Base-by-base conservation (phyloP, 345 rosid species). In the Erodium maritimum region DNA sequence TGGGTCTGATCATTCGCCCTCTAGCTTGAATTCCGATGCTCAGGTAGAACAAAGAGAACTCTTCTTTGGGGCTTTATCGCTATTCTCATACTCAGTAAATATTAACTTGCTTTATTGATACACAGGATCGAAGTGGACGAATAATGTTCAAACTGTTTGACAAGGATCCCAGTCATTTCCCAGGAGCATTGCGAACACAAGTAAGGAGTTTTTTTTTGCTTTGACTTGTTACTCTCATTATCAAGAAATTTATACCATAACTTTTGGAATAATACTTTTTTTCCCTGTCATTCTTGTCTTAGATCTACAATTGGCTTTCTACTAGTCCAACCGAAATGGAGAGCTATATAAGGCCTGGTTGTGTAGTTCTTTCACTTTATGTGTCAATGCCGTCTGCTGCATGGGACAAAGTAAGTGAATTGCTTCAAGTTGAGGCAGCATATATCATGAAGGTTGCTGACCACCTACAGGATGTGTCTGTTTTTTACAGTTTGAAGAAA, bases 331-430 rank as follows among this genome's bases (percentile, higher is more conserved):
- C 87, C 50, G 97, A 90, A 60, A 87, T 90, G 97, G 97, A 90
- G 77, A 87, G 97, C 76, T 87, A 85, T 78, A 87, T 90, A 68
- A 85, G 97, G 72, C 95, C 95, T 57, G 97, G 97, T 52, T 90
- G 97, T 66, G 85, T 90, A 69, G 81, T 90, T 60, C 77, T 90
- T 46, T 78, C 97, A 13, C 59, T 90, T 51, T 90, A 90, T 69
- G 33, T 90, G 66, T 85, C 91, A 1, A 90, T 90, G 95, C 50
- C 87, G 58, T 67, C 75, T 60, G 56, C 75, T 48, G 73, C 78
- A 0, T 90, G 95, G 97, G 87, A 81, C 55, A 83, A 74, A 54
- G 97, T 90, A 75, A 87, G 93, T 81, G 52, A 65, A 62, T 34
- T 70, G 23, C 62, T 42, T 20, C 37, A 23, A 19, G 54, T 9